A percentile compares a stretch with the other conserved stretches of the same genome.
These are phyloP conservation scores for Trichoderma guizhouense DNA, from an alignment of 2,329 filamentous ascomycete genomes.

Conservation along the genomic window DNA sequence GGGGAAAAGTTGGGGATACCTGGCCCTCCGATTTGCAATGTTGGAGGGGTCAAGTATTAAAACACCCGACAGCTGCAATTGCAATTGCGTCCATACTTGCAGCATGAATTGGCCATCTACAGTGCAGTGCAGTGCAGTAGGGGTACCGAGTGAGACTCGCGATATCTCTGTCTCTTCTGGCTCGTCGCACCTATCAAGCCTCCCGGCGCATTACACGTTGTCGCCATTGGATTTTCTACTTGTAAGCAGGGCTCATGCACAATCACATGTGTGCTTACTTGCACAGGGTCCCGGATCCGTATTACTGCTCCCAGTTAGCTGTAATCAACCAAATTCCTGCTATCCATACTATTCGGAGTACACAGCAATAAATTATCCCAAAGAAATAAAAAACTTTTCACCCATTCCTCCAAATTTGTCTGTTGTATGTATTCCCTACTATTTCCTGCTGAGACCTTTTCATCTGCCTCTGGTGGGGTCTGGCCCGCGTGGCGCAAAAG, in stretches of 20 bases:
- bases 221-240: not conserved
- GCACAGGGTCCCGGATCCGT: not conserved
- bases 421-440: not conserved
- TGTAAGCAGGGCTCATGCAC: not conserved
- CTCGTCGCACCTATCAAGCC: not conserved
- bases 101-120: not conserved
- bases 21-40: not conserved
- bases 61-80: not conserved
- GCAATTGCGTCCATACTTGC: not conserved
- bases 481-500: slow-evolving; percentile 7
- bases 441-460: not conserved
- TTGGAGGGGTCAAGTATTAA: not conserved
- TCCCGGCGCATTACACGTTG: not conserved
- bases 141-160: not conserved
- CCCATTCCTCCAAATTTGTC: not conserved
- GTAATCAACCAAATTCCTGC: not conserved
- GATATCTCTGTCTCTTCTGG: not conserved
- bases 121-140: not conserved
- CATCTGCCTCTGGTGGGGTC: not conserved
- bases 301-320: not conserved
- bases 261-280: not conserved
- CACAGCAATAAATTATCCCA: not conserved
- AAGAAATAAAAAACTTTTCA: not conserved
- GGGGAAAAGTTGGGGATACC: not conserved
- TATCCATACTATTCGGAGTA: not conserved